Evolutionary conservation across 768 basidiomycete genomes (phyloP).

Genomic region (Boletus subcaerulescens): DNA sequence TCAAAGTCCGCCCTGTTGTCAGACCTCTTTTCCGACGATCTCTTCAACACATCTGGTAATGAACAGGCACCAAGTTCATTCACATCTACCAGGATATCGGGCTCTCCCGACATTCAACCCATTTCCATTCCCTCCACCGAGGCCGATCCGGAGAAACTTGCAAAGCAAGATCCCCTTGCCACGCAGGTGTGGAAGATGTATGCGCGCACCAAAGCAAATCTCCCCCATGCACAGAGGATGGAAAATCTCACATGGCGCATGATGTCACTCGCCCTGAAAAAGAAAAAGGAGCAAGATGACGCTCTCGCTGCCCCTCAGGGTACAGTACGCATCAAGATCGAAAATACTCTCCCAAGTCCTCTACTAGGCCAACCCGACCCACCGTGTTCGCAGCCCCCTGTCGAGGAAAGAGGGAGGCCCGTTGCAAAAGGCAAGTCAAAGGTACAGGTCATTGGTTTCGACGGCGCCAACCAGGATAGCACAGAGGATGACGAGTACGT

Average conservation of each 20-base stretch:
- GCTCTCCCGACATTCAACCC: slow-evolving; percentile 65
- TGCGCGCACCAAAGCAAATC: slow-evolving; percentile 79
- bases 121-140: slow-evolving; percentile 39
- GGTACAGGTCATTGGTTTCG: slow-evolving; percentile 80
- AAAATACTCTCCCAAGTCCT: slow-evolving; percentile 8
- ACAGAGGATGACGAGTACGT: slow-evolving; percentile 75
- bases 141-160: slow-evolving; percentile 60
- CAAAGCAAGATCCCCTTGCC: slow-evolving; percentile 85
- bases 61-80: slow-evolving; percentile 48
- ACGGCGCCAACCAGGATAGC: slow-evolving; percentile 68
- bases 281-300: slow-evolving; percentile 75
- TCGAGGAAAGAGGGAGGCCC: slow-evolving; percentile 64
- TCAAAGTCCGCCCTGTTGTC: slow-evolving; percentile 63
- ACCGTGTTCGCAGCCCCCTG: slow-evolving; percentile 7
- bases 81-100: slow-evolving; percentile 62
- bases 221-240: slow-evolving; percentile 94
- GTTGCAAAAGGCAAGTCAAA: slow-evolving; percentile 79
- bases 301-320: background rate
- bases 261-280: slow-evolving; percentile 95
- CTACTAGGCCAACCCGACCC: background rate
- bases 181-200: slow-evolving; percentile 99
- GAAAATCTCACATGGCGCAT: slow-evolving; percentile 98
- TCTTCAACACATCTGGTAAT: slow-evolving; percentile 41
- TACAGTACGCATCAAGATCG: slow-evolving; percentile 23
- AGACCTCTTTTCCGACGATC: slow-evolving; percentile 68